Base-by-base conservation (phyloP, 495 filamentous ascomycete species). In the Penicillium samsonianum region DNA sequence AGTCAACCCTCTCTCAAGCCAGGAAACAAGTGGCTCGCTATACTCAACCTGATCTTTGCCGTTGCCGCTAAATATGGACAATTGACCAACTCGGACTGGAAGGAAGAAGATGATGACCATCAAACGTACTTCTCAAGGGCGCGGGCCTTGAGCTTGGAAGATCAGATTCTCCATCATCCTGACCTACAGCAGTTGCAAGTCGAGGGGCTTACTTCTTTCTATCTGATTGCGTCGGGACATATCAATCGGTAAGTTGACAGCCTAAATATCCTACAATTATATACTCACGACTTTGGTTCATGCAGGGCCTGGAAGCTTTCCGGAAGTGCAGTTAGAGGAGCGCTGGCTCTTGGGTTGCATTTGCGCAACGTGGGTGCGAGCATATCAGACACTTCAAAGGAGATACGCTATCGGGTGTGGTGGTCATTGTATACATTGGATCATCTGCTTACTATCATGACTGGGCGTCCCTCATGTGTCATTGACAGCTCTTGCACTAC, bases 21-120 rank as follows among this genome's bases (percentile, higher is more conserved):
- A 40, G 70, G 75, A 37, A 75, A 69, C 16, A 73, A 78, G 45
- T 84, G 79, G 80, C 72, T 85, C 33, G 78, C 84, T 3, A 84
- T 81, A 33, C 68, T 87, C 11, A 87, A 89, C 65, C 63, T 87
- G 16, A 78, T 88, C 11, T 85, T 88, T 67, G 86, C 85, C 5
- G 81, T 87, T 63, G 78, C 76, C 7, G 73, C 83, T 3, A 75
- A 76, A 53, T 82, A 83, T 63, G 72, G 71, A 5, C 72, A 82
- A 33, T 67, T 85, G 19, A 65, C 65, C 25, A 66, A 75, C 35
- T 71, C 72, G 12, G 73, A 76, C 30, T 80, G 72, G 73, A 70
- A 69, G 20, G 71, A 68, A 48, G 78, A 71, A 38, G 75, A 79
- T 22, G 67, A 80, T 50, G 77, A 80, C 52, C 84, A 87, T 60